Evolutionary conservation across 1,284 basidiomycete species (phyloP), one percentile per base, ranked within the genome.

Genomic region (Cryptococcus amylolentus): DNA sequence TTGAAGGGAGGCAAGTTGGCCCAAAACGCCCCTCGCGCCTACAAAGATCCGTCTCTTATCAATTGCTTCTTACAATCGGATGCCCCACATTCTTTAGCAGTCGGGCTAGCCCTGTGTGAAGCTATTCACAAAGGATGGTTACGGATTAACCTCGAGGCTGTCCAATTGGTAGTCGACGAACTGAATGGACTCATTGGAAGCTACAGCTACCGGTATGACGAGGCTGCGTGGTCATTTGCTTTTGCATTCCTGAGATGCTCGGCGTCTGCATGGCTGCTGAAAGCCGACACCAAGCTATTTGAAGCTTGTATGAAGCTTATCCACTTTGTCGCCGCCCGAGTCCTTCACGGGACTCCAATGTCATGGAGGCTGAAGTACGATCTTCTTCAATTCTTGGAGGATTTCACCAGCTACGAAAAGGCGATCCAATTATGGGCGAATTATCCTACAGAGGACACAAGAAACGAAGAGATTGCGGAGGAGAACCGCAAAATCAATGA

Each of bases 321-420:
- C 58, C 69, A 71, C 1, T 86, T 81, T 81, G 73, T 91, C 52
- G 78, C 82, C 27, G 62, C 68, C 3, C 77, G 78, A 56, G 71
- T 35, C 31, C 31, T 35, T 35, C 31, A 10, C 31, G 31, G 31
- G 31, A 6, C 10, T 35, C 31, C 31, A 2, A 76, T 78, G 0
- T 84, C 82, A 2, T 93, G 90, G 89, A 80, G 77, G 49, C 81
- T 85, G 37, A 84, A 90, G 20, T 85, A 91, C 63, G 71, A 80
- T 27, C 76, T 89, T 39, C 78, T 84, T 43, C 78, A 80, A 16
- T 88, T 94, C 68, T 76, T 91, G 47, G 84, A 86, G 61, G 73
- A 73, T 43, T 89, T 88, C 68, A 77, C 93, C 10, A 67, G 69
- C 4, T 71, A 79, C 49, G 88, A 93, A 68, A 85, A 85, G 0